A percentile compares a stretch with the other conserved stretches of the same genome.
phyloP scores from a whole-genome alignment of 345 rosid genomes.

The Nephelium lappaceum region DNA sequence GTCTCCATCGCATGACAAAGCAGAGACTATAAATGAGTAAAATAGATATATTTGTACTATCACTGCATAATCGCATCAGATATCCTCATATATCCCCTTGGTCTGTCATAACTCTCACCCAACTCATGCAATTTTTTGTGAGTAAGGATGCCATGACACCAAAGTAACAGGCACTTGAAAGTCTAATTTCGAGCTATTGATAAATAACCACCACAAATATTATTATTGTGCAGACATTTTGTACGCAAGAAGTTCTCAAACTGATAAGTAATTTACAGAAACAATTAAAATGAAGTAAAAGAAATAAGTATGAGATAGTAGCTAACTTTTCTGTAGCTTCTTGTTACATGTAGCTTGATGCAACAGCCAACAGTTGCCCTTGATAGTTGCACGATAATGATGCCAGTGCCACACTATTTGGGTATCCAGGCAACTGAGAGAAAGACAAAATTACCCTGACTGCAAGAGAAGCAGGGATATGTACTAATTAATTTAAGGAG shows the following conservation, averaged over 20 bases:
- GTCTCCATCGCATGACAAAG: not conserved
- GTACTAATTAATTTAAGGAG: not conserved
- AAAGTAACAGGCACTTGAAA: not conserved
- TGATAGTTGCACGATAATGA: constrained; percentile 58
- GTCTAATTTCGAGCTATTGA: not conserved
- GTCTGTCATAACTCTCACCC: not conserved
- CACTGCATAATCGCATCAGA: not conserved
- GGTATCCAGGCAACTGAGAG: constrained; percentile 66
- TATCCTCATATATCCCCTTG: not conserved
- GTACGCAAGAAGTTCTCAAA: not conserved
- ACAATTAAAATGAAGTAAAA: not conserved
- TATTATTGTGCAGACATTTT: not conserved
- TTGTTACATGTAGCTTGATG: constrained; percentile 69
- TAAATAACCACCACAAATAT: not conserved
- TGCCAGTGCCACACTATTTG: constrained; percentile 73
- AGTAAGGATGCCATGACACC: not conserved
- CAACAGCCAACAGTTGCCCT: constrained; percentile 76
- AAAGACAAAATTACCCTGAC: constrained; percentile 21
- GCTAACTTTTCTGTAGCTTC: constrained; percentile 73
- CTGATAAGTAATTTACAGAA: not conserved
- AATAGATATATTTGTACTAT: not conserved
- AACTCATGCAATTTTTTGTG: too few species aligned
- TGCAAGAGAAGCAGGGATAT: not conserved
- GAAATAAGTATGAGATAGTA: not conserved
- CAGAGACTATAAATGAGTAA: not conserved